Base-by-base conservation (phyloP, 1,284 basidiomycete genomes). In the Puccinia sorghi region DNA sequence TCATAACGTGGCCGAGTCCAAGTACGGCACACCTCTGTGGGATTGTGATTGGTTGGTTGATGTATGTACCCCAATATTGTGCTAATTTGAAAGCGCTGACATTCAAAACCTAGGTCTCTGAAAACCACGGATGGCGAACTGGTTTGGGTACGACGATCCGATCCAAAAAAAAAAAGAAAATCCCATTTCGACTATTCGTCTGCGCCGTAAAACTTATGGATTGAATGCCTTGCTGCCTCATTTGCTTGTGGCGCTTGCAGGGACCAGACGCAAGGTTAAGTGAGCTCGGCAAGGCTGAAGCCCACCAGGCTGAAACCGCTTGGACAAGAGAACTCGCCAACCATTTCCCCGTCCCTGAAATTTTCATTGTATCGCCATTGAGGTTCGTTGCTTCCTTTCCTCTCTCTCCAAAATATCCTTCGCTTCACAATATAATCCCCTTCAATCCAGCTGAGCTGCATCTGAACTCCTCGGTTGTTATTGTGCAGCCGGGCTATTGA, bases 1-100 rank as follows among this genome's bases (percentile, higher is more conserved):
- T 81, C 61, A 93, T 84, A 93, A 93, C 80, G 86, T 91, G 7
- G 93, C 86, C 0, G 89, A 90, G 81, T 84, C 84, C 11, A 90
- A 91, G 82, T 92, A 94, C 82, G 92, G 92, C 0, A 87, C 87
- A 1, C 74, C 79, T 3, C 83, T 81, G 37, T 80, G 79, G 81
- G 81, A 83, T 61, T 82, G 81, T 76, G 79, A 82, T 78, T 83
- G 81, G 75, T 75, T 41, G 41, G 59, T 27, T 41, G 17, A n/a
- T n/a, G 15, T 11, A 20, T 41, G 17, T 5, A 27, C 15, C 8
- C 17, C 4, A 25, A 39, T 71, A 17, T 48, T 70, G 11, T n/a
- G 50, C 9, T 7, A 43, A 6, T 4, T 72, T 39, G 59, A 61
- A 61, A 56, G 25, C 17, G 8, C 37, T 8, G 37, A 22, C n/a